Base-by-base conservation (phyloP, 768 basidiomycete species). In the Sistotremastrum suecicum region DNA sequence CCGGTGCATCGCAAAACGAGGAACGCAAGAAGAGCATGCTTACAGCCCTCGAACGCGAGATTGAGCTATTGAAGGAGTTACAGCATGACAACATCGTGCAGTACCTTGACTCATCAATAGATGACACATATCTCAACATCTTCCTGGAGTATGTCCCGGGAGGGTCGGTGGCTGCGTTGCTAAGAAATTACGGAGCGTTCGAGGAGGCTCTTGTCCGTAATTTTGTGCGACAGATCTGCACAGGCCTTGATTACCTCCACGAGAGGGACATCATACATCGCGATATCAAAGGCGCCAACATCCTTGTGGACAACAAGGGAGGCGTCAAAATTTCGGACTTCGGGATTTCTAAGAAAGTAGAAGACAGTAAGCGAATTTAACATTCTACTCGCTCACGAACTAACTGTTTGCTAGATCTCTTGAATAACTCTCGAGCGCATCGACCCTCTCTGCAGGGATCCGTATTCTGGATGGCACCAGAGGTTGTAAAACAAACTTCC, bases 391-490 rank as follows among this genome's bases (percentile, higher is more conserved):
- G 20, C 20, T 39, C 11, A 28, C 2, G 28, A 9, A n/a, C 11
- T 36, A 38, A n/a, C 5, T 9, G 5, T 41, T 42, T 7, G 12
- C 8, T 46, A 72, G 69, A 68, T 56, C 60, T 72, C 34, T 50
- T 73, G 39, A 63, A 65, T 30, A 39, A 50, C 34, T 48, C 52
- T 37, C 78, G 83, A 28, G 73, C 80, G 39, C 83, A 97, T 58
- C 73, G 95, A 5, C 87, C 90, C 4, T 98, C 95, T 1, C 66
- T 98, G 4, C 95, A 98, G 61, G 95, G 95, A 2, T 95, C 91
- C 1, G 92, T 97, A 7, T 98, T 95, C 64, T 98, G 94, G 94
- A 97, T 98, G 94, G 94, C 94, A 0, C 94, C 94, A 0, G 94
- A 97, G 63, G 90, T 97, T 12, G 95, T 98, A 48, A 92, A 92